Evolutionary conservation across 805 yeast species (phyloP).

Genomic region (Saccharomyces jurei): DNA sequence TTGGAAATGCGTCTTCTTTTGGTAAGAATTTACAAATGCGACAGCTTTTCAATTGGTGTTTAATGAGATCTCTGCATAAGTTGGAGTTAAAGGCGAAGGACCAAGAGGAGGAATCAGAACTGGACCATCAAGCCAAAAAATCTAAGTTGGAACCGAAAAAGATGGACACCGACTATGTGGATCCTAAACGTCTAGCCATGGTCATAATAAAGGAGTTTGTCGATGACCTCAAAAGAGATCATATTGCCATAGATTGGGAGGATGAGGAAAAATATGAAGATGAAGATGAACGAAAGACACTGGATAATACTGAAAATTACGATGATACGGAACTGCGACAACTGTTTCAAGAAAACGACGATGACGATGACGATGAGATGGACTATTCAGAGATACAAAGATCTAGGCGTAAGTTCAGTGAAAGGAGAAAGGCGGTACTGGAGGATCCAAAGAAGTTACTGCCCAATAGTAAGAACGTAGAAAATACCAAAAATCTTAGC

Average conservation of each 20-base stretch:
- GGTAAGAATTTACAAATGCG: constrained; percentile 24
- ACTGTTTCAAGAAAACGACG: constrained; percentile 12
- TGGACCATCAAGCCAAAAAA: neutral
- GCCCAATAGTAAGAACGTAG: constrained; percentile 28
- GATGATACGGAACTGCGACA: constrained; percentile 11
- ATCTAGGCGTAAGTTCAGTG: neutral
- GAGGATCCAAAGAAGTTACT: constrained; percentile 4
- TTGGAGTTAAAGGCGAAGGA: constrained; percentile 8
- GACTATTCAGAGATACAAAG: neutral
- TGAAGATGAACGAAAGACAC: constrained; percentile 14
- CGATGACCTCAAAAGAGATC: constrained; percentile 23
- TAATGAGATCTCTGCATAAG: constrained; percentile 19
- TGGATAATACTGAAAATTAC: constrained; percentile 1
- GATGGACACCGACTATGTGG: constrained; percentile 5
- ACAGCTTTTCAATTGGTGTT: constrained; percentile 29
- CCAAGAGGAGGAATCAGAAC: neutral
- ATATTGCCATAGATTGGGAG: constrained; percentile 25
- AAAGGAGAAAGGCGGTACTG: neutral
- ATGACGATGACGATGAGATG: neutral
- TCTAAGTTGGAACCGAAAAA: neutral
- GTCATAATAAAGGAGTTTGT: constrained; percentile 26
- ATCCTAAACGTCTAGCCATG: constrained; percentile 19
- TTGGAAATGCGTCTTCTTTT: constrained; percentile 21
- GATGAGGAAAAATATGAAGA: constrained; percentile 14
- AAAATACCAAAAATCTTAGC: constrained; percentile 22